Evolutionary conservation across 2,329 filamentous ascomycete species (phyloP).

Genomic region (Fusarium sambucinum): DNA sequence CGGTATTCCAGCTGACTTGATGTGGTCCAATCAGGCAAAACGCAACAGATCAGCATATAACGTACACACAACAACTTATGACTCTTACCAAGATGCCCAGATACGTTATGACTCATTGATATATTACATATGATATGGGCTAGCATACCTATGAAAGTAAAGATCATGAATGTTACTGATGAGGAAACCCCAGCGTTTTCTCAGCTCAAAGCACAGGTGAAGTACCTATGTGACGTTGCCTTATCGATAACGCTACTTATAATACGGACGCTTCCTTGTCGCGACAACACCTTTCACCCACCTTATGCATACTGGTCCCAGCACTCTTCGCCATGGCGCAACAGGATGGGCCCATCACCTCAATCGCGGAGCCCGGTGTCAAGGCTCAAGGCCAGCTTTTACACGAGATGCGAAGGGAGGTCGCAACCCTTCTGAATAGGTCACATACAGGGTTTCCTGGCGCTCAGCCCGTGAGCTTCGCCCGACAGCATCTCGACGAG

Average conservation of each 20-base stretch:
- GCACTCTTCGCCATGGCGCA: slow-evolving; percentile 48
- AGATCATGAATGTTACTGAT: not conserved
- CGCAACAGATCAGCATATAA: not conserved
- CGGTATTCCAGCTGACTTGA: not conserved
- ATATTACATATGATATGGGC: not conserved
- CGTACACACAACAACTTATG: not conserved
- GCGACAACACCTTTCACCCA: slow-evolving; percentile 16
- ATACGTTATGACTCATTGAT: not conserved
- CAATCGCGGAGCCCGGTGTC: slow-evolving; percentile 72
- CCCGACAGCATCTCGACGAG: slow-evolving; percentile 83
- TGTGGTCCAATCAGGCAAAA: not conserved
- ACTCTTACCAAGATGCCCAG: not conserved
- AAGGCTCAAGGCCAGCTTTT: slow-evolving; percentile 73
- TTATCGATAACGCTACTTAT: slow-evolving; percentile 29
- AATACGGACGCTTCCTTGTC: slow-evolving; percentile 19
- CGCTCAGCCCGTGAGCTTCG: slow-evolving; percentile 95
- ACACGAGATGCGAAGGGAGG: slow-evolving; percentile 74
- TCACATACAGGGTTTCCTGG: slow-evolving; percentile 80
- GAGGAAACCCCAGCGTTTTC: not conserved
- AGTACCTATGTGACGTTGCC: not conserved
- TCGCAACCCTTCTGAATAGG: slow-evolving; percentile 80
- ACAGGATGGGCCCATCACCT: slow-evolving; percentile 56
- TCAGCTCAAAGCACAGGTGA: slow-evolving; percentile 4
- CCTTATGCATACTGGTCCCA: slow-evolving; percentile 2
- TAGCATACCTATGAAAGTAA: too few relatives aligned